Percentiles rank a stretch among this genome's conserved stretches.
These are phyloP conservation scores for Dactylorhiza incarnata DNA, from an alignment of 106 monocot species.

Conservation along the genomic window DNA sequence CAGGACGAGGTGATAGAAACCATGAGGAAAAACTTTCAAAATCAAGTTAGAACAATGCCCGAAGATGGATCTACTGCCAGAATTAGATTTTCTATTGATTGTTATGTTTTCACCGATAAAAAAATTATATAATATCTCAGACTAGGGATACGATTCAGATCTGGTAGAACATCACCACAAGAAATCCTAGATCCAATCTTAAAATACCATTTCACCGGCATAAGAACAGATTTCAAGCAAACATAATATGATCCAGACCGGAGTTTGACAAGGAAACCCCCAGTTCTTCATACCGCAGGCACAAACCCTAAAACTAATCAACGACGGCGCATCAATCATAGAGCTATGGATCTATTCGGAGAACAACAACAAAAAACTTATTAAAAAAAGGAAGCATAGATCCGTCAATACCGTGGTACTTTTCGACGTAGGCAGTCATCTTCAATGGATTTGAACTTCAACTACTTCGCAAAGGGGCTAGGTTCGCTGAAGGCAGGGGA, in stretches of 20 bases:
- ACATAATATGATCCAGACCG: background rate
- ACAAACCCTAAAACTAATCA: background rate
- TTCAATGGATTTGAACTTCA: background rate
- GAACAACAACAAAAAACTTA: background rate
- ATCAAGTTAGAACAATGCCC: background rate
- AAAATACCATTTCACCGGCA: background rate
- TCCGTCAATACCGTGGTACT: constrained; percentile 6
- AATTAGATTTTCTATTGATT: background rate
- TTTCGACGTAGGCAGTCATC: constrained; percentile 7
- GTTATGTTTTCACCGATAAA: background rate
- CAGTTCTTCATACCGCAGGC: background rate
- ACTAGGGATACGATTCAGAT: background rate
- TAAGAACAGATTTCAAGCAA: background rate
- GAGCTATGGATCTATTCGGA: background rate
- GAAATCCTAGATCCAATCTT: background rate
- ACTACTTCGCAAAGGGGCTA: too few relatives aligned
- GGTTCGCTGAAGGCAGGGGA: background rate
- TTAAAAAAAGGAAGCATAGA: background rate
- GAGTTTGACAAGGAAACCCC: background rate
- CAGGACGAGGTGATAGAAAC: background rate
- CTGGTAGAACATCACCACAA: background rate
- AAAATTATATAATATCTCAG: background rate
- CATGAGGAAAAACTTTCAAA: background rate
- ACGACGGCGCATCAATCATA: background rate
- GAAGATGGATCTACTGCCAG: background rate